These are phyloP conservation scores for Polyporus arcularius DNA, from an alignment of 768 basidiomycete species.

Conservation along the genomic window DNA sequence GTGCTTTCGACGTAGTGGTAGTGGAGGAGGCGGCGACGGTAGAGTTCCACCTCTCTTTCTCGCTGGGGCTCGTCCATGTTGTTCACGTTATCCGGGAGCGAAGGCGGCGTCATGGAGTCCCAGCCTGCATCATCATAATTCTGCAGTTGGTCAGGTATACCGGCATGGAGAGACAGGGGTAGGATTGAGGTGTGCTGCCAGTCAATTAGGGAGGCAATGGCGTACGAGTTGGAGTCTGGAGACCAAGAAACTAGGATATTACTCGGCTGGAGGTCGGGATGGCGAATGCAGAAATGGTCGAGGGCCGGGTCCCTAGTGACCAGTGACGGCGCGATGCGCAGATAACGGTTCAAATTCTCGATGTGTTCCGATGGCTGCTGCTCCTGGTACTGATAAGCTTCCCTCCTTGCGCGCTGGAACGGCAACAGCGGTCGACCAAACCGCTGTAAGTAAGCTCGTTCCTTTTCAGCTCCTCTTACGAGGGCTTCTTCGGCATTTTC, in stretches of 20 bases:
- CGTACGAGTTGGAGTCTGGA: conserved; percentile 39
- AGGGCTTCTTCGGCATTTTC: conserved; percentile 45
- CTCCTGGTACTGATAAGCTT: conserved; percentile 44
- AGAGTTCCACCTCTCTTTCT: conserved; percentile 35
- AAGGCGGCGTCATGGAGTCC: conserved; percentile 40
- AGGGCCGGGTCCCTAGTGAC: conserved; percentile 41
- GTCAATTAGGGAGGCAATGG: conserved; percentile 37
- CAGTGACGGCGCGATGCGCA: conserved; percentile 49
- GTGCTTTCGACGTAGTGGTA: conserved; percentile 50
- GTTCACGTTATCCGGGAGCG: conserved; percentile 44
- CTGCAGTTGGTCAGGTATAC: conserved; percentile 45
- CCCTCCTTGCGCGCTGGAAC: conserved; percentile 43
- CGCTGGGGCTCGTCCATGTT: conserved; percentile 42
- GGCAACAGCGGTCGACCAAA: conserved; percentile 52
- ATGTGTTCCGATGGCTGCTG: conserved; percentile 47
- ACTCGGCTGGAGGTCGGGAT: conserved; percentile 42
- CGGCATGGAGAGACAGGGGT: conserved; percentile 50
- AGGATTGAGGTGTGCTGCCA: conserved; percentile 51
- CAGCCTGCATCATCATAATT: conserved; percentile 48
- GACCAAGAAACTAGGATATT: conserved; percentile 52
- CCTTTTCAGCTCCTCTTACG: conserved; percentile 44
- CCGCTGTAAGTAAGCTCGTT: conserved; percentile 46
- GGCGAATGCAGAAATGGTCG: conserved; percentile 49
- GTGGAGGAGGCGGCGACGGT: conserved; percentile 50
- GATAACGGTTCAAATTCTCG: conserved; percentile 51